Base-by-base conservation (phyloP, 1,284 basidiomycete species). In the Bondarzewia mesenterica region DNA sequence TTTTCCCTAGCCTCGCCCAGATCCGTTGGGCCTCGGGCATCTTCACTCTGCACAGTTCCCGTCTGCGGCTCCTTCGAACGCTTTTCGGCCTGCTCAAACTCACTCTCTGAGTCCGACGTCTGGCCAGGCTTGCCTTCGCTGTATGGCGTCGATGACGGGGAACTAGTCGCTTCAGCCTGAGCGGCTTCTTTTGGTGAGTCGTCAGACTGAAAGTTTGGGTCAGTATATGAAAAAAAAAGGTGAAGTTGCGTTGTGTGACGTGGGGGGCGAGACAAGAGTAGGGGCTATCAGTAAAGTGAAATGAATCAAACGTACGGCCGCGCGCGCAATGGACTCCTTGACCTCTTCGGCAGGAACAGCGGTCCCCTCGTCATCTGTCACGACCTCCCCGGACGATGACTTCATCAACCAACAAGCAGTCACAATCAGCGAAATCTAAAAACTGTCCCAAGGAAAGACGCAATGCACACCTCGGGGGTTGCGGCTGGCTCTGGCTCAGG, bases 101-200 rank as follows among this genome's bases (percentile, higher is more conserved):
- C 39, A 15, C 43, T 40, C 49, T 55, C 54, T 20, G 50, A 29
- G 39, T 46, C 41, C 22, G 47, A 42, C 7, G 46, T 47, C 44
- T 52, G 48, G 21, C 48, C 49, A 16, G 47, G 49, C 7, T 47
- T 43, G 22, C 40, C 52, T 22, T 45, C 38, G 20, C 41, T 35
- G 25, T 42, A 48, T 38, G 51, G 48, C 10, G 49, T 32, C 12
- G 29, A 32, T 12, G 29, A 32, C 29, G 10, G 12, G 29, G 38
- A 23, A 36, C 25, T 3, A 25, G 46, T 44, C n/a, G 36, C 50
- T 42, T 55, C 54, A 8, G 50, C 46, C 16, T 47, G 41, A 29
- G 50, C 48, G 1, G 55, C 55, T 22, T 56, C 53, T 48, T 48
- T 50, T 32, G 53, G 55, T 12, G 52, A 44, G 37, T 54, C 56